Percentiles rank a stretch among this genome's conserved stretches.
Conservation (phyloP, 768 basidiomycete species). For the Sporobolomyces phaffii region DNA sequence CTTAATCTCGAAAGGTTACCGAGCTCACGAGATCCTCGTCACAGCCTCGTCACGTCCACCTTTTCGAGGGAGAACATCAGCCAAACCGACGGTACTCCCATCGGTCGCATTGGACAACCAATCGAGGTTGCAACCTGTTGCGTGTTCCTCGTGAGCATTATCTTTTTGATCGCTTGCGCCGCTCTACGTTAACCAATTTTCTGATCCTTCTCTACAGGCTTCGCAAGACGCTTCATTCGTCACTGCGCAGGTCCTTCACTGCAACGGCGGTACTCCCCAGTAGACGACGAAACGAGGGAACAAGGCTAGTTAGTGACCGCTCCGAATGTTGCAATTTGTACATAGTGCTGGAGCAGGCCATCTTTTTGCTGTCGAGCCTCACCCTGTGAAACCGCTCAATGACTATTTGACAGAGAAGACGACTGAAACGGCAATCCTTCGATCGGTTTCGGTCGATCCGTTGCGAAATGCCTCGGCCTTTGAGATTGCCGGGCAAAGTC, state of each 20-base stretch:
- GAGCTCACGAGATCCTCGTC: neutral
- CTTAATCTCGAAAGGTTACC: neutral
- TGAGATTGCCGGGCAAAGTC: neutral
- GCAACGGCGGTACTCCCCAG: conserved; percentile 35
- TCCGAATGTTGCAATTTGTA: neutral
- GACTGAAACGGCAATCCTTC: no score
- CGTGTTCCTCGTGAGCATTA: conserved; percentile 48
- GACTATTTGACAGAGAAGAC: no score
- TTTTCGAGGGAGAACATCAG: conserved; percentile 45
- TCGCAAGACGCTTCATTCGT: conserved; percentile 53
- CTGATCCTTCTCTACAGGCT: conserved; percentile 33
- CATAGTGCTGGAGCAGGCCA: neutral
- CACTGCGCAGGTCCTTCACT: conserved; percentile 45
- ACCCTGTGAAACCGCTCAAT: no score
- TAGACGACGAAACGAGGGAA: neutral
- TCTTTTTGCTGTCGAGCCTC: no score
- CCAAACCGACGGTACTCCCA: conserved; percentile 48
- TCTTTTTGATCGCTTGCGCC: neutral
- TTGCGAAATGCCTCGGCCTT: no score
- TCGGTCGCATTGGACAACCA: conserved; percentile 54
- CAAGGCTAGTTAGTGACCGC: no score
- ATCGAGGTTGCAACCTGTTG: conserved; percentile 53
- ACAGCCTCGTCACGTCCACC: conserved; percentile 44
- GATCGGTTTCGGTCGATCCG: no score
- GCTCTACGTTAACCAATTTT: neutral